Evolutionary conservation across 2,329 filamentous ascomycete species (phyloP).

Genomic region (Orbilia brochopaga): DNA sequence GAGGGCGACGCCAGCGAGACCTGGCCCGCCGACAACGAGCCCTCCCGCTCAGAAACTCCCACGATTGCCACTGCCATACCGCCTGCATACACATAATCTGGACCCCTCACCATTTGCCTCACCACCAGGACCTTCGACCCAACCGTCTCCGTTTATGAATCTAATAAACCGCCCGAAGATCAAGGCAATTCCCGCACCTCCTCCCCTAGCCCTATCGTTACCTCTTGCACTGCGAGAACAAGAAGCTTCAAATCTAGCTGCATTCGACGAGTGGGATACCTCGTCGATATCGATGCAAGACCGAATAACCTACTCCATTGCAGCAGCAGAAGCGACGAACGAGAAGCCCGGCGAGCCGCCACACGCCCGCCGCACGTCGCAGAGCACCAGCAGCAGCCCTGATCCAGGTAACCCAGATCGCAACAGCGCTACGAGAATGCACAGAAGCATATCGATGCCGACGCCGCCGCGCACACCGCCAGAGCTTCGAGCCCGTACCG

Average conservation of each 20-base stretch:
- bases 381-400: slow-evolving; percentile 2
- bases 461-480: slow-evolving; percentile 43
- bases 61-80: slow-evolving; percentile 13
- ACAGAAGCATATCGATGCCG: slow-evolving; percentile 43
- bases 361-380: slow-evolving; percentile 23
- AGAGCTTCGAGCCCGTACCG: slow-evolving; percentile 18
- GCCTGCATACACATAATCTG: slow-evolving; percentile 13
- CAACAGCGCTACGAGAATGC: slow-evolving; percentile 18
- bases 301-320: slow-evolving; percentile 40
- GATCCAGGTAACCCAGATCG: too few relatives aligned
- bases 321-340: slow-evolving; percentile 33
- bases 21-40: background rate
- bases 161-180: slow-evolving; percentile 40
- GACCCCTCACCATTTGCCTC: slow-evolving; percentile 43
- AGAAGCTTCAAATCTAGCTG: slow-evolving; percentile 39
- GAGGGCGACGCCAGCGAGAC: slow-evolving; percentile 15
- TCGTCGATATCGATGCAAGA: slow-evolving; percentile 38
- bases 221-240: slow-evolving; percentile 33
- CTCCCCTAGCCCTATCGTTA: slow-evolving; percentile 17
- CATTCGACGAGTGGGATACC: slow-evolving; percentile 48
- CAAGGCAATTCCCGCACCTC: slow-evolving; percentile 4
- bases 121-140: slow-evolving; percentile 11
- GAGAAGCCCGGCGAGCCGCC: slow-evolving; percentile 39
- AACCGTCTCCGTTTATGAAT: slow-evolving; percentile 39
- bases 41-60: background rate